Conservation (phyloP, 2,329 filamentous ascomycete genomes). For the Aspergillus novofumigatus region DNA sequence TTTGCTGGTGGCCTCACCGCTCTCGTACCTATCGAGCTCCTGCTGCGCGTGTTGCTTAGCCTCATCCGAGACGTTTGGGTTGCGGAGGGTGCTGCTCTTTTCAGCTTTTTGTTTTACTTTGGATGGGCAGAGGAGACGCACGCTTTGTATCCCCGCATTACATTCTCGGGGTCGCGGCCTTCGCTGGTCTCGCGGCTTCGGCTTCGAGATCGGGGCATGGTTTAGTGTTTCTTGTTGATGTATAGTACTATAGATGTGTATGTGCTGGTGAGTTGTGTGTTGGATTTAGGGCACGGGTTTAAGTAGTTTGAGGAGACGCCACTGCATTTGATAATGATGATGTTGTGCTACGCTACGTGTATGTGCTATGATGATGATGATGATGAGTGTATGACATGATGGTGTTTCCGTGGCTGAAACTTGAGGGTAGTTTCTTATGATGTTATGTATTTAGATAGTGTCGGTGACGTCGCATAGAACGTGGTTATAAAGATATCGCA, state of each 20-base stretch:
- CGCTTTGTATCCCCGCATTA: slow-evolving; percentile 21
- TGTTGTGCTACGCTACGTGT: no score
- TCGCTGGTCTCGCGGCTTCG: background rate
- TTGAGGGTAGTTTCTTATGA: background rate
- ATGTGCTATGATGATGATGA: background rate
- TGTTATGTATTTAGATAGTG: no score
- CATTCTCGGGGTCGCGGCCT: slow-evolving; percentile 5
- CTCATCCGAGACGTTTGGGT: slow-evolving; percentile 13
- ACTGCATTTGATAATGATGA: background rate
- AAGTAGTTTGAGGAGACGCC: background rate
- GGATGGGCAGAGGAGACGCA: background rate
- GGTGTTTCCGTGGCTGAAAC: background rate
- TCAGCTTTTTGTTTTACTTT: background rate
- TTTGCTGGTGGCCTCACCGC: slow-evolving; percentile 3
- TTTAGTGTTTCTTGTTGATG: background rate
- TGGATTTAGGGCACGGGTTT: background rate
- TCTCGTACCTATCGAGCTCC: slow-evolving; percentile 12
- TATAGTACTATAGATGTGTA: no score
- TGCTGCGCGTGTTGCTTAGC: slow-evolving; percentile 16
- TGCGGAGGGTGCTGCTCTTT: slow-evolving; percentile 13
- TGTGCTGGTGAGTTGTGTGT: no score
- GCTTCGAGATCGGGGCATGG: background rate
- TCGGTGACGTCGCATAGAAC: background rate
- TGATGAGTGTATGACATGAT: background rate
- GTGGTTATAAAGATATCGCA: background rate